These are phyloP conservation scores for Stephania yunnanensis DNA, from an alignment of 164 flowering plant genomes.

Conservation along the genomic window DNA sequence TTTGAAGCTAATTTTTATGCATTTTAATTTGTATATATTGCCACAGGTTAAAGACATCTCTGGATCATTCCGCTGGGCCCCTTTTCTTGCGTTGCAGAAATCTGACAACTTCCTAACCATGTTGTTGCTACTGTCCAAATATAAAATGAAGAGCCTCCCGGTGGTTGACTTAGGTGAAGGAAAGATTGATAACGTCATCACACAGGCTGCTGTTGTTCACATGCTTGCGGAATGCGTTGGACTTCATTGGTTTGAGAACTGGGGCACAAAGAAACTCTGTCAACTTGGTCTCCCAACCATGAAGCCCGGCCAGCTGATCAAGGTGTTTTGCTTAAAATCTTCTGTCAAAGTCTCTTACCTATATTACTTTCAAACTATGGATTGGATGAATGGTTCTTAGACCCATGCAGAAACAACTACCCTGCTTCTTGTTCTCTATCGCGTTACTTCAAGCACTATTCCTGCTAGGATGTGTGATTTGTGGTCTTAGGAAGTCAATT, in stretches of 20 bases:
- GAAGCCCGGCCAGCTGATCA: constrained; percentile 44
- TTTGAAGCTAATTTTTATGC: background rate
- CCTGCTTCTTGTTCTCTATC: background rate
- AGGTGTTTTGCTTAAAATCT: constrained; percentile 32
- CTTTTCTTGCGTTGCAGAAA: constrained; percentile 88
- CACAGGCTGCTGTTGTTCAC: constrained; percentile 92
- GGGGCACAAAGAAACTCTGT: constrained; percentile 74
- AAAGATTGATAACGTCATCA: constrained; percentile 70
- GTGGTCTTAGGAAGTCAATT: background rate
- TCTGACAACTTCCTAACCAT: constrained; percentile 82
- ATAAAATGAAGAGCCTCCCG: constrained; percentile 97
- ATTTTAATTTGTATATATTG: background rate
- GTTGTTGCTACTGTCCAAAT: constrained; percentile 87
- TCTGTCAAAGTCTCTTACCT: background rate
- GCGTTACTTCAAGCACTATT: background rate
- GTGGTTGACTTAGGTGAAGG: constrained; percentile 77
- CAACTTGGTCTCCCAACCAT: constrained; percentile 83
- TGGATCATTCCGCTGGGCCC: constrained; percentile 98
- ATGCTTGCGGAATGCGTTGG: constrained; percentile 94
- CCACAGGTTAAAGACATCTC: constrained; percentile 82
- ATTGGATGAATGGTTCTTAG: background rate
- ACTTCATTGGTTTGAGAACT: constrained; percentile 90
- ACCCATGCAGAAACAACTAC: background rate
- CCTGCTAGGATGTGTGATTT: background rate
- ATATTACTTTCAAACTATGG: background rate